These are phyloP conservation scores for Zea mays DNA, from an alignment of 176 grass and related monocot genomes.

Conservation along the genomic window DNA sequence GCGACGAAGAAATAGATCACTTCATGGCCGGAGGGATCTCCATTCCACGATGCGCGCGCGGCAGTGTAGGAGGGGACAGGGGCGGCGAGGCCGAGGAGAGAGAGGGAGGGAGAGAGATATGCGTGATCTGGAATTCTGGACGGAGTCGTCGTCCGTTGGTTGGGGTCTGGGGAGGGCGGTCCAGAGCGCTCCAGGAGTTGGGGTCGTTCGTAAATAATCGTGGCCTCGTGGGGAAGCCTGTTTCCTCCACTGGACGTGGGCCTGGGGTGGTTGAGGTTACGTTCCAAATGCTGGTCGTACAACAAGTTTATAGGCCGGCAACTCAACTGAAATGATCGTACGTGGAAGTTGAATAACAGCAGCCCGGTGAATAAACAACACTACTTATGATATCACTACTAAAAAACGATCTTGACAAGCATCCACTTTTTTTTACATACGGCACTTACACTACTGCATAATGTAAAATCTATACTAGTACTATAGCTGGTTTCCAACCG, in stretches of 20 bases:
- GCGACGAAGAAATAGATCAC: background rate
- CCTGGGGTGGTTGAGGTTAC: background rate
- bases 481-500: no score
- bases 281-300: slow-evolving; percentile 16
- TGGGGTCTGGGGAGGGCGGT: background rate
- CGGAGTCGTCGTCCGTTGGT: background rate
- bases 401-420: no score
- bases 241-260: background rate
- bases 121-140: slow-evolving; percentile 18
- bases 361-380: background rate
- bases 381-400: background rate
- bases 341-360: background rate
- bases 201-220: background rate
- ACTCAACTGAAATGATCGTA: background rate
- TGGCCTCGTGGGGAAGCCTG: background rate
- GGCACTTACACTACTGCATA: no score
- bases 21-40: background rate
- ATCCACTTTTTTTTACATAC: no score
- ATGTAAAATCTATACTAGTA: no score
- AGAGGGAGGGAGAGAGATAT: background rate
- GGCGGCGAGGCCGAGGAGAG: background rate
- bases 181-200: background rate
- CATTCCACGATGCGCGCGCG: background rate
- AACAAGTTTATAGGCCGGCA: background rate
- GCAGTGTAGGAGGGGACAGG: background rate